phyloP scores from a whole-genome alignment of 257 asterid genomes.

The Nicotiana tomentosiformis region DNA sequence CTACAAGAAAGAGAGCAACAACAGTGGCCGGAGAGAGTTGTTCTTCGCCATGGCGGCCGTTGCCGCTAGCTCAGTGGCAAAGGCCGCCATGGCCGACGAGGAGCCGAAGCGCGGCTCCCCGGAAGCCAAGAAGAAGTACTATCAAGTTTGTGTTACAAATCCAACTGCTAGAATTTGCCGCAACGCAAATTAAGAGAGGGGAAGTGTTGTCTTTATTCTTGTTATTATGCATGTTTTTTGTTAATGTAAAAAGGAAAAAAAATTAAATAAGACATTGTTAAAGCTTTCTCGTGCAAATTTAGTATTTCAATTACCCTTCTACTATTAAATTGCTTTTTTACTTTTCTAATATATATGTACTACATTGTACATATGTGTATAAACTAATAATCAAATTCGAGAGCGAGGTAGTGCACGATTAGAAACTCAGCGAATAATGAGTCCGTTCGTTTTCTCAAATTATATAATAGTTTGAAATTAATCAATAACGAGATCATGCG shows the following conservation, averaged over 20 bases:
- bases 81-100: neutral
- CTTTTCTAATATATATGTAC: neutral
- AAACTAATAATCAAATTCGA: too few relatives aligned
- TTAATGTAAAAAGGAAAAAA: neutral
- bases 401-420: neutral
- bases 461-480: too few relatives aligned
- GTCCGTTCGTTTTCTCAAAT: neutral
- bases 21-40: neutral
- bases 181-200: neutral
- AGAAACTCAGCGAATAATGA: neutral
- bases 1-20: neutral
- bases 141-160: neutral
- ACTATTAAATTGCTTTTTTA: neutral
- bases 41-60: neutral
- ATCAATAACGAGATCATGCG: too few relatives aligned
- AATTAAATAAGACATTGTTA: neutral
- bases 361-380: neutral
- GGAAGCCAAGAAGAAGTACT: neutral
- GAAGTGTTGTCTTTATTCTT: neutral
- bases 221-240: neutral
- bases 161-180: constrained; percentile 8
- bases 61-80: neutral
- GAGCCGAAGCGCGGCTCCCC: constrained; percentile 10
- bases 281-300: neutral
- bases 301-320: neutral